These are phyloP conservation scores for Neospora caninum DNA, from an alignment of 169 alveolate species.

Conservation along the genomic window DNA sequence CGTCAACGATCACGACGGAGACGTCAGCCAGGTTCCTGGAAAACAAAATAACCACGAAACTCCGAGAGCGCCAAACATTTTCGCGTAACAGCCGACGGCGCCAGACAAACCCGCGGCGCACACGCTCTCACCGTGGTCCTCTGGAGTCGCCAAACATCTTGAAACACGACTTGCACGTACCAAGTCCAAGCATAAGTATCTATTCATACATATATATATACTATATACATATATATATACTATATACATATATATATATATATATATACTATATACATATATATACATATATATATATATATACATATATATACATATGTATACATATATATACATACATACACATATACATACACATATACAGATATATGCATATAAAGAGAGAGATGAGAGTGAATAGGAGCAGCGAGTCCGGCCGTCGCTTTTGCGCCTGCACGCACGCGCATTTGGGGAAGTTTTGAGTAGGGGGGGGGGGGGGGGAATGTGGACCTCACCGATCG, in stretches of 20 bases:
- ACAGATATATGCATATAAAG: neutral
- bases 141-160: too few relatives aligned
- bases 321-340: neutral
- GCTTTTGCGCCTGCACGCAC: too few relatives aligned
- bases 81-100: too few relatives aligned
- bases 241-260: neutral
- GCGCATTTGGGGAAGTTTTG: too few relatives aligned
- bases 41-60: too few relatives aligned
- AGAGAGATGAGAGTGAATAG: neutral
- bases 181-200: too few relatives aligned
- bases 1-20: slow-evolving; percentile 97
- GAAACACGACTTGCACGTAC: too few relatives aligned
- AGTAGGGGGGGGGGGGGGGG: too few relatives aligned
- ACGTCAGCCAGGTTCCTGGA: slow-evolving; percentile 52
- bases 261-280: slow-evolving; percentile 72
- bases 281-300: slow-evolving; percentile 65
- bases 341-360: neutral
- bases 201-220: slow-evolving; percentile 84
- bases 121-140: too few relatives aligned
- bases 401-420: neutral
- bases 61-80: too few relatives aligned
- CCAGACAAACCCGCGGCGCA: too few relatives aligned
- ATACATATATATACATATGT: neutral
- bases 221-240: neutral
- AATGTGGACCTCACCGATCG: neutral